Conservation (phyloP, 306 rosid species). For the Neltuma alba region DNA sequence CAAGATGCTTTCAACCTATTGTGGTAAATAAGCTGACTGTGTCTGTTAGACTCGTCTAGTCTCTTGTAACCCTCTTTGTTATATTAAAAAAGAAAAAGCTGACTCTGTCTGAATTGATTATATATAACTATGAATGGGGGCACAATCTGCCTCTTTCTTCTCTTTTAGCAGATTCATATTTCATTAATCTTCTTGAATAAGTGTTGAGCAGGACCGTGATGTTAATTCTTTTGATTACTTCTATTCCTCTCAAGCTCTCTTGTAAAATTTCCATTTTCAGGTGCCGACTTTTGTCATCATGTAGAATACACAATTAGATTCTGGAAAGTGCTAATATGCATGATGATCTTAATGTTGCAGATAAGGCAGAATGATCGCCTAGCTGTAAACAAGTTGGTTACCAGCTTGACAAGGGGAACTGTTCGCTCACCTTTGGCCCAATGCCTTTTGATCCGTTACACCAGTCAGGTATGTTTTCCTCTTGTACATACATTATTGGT, state of each 20-base stretch:
- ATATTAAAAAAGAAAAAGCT: background rate
- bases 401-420: slow-evolving; percentile 95
- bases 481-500: background rate
- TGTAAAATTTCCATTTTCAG: slow-evolving; percentile 19
- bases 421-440: slow-evolving; percentile 99
- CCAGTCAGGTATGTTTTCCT: slow-evolving; percentile 80
- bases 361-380: slow-evolving; percentile 96
- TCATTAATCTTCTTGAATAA: slow-evolving; percentile 27
- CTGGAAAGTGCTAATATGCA: slow-evolving; percentile 27
- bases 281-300: slow-evolving; percentile 5
- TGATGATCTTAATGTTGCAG: slow-evolving; percentile 53
- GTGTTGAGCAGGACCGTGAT: slow-evolving; percentile 19
- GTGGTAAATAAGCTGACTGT: slow-evolving; percentile 33
- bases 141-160: background rate
- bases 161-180: background rate
- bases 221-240: slow-evolving; percentile 25
- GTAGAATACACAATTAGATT: background rate
- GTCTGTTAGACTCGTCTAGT: background rate
- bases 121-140: background rate
- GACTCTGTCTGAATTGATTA: slow-evolving; percentile 23
- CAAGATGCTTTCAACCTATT: slow-evolving; percentile 17
- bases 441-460: slow-evolving; percentile 92
- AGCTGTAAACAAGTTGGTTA: slow-evolving; percentile 96
- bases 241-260: slow-evolving; percentile 11
- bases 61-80: background rate